Conservation (phyloP, 176 grass and related monocot species). For the Secale cereale region DNA sequence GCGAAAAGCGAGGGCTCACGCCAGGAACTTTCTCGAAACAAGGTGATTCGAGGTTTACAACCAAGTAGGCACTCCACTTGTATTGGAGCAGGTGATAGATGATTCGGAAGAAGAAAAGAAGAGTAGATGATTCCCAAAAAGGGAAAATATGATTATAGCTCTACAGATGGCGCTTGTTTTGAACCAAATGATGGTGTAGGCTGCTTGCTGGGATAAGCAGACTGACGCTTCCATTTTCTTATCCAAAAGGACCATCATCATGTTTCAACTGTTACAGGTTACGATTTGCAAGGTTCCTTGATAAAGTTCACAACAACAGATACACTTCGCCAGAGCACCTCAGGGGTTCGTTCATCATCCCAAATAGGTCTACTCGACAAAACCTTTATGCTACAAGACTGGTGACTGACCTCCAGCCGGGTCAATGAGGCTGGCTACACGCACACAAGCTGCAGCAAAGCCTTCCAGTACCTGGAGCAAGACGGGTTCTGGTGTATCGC, state of each 20-base stretch:
- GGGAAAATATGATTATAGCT: not conserved
- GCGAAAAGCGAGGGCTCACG: too few species aligned
- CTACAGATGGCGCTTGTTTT: not conserved
- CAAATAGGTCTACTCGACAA: not conserved
- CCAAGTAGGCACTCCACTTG: not conserved
- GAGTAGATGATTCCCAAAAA: too few species aligned
- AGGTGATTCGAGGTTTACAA: not conserved
- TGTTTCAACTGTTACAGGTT: not conserved
- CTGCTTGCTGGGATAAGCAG: too few species aligned
- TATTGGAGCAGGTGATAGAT: too few species aligned
- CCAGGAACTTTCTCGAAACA: constrained; percentile 36
- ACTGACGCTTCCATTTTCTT: too few species aligned
- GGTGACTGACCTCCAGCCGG: not conserved
- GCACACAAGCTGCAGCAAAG: constrained; percentile 35
- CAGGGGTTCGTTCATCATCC: not conserved
- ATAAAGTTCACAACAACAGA: not conserved
- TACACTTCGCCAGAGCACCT: not conserved
- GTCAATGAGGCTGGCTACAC: constrained; percentile 24
- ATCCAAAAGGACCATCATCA: too few species aligned
- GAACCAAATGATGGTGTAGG: not conserved
- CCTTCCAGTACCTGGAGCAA: constrained; percentile 82
- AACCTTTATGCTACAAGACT: not conserved
- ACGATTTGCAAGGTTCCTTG: not conserved
- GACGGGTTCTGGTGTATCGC: constrained; percentile 87
- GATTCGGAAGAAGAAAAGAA: too few species aligned